These are phyloP conservation scores for Chloris gayana DNA, from an alignment of 176 grass and related monocot genomes.

Conservation along the genomic window DNA sequence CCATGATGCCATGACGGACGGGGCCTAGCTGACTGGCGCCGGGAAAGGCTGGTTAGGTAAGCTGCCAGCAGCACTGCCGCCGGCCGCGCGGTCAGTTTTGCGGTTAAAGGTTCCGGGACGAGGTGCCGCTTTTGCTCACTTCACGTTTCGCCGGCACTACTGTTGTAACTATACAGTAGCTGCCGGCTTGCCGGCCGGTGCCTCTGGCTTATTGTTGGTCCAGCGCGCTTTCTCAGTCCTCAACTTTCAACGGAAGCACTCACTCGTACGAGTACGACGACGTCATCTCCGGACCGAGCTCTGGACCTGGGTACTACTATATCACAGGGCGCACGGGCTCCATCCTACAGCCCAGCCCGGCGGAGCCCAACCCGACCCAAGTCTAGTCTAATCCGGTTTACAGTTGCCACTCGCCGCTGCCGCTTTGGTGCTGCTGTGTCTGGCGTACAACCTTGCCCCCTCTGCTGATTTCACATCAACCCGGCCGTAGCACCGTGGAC, in stretches of 20 bases:
- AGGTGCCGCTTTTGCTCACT: slow-evolving; percentile 11
- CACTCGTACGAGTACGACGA: not conserved
- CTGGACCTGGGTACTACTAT: not conserved
- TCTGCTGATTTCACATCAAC: not conserved
- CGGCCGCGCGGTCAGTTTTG: not conserved
- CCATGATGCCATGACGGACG: not conserved
- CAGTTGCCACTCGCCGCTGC: not conserved
- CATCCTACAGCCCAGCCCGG: too few relatives aligned
- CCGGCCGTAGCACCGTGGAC: not conserved
- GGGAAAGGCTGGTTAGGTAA: slow-evolving; percentile 15
- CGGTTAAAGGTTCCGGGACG: not conserved
- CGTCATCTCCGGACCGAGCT: not conserved
- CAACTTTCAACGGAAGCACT: not conserved
- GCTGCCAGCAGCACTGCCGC: slow-evolving; percentile 1
- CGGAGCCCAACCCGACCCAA: not conserved
- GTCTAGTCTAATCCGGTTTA: not conserved
- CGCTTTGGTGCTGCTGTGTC: not conserved
- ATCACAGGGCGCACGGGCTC: not conserved
- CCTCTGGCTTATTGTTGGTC: not conserved
- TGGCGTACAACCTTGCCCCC: slow-evolving; percentile 14
- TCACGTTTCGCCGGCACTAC: not conserved
- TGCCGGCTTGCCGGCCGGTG: slow-evolving; percentile 13
- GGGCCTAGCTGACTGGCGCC: not conserved
- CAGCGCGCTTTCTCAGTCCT: not conserved
- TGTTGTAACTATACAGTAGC: not conserved